Evolutionary conservation across 2,329 filamentous ascomycete genomes (phyloP), one percentile per base, ranked within the genome.

Genomic region (Dissoconium aciculare): DNA sequence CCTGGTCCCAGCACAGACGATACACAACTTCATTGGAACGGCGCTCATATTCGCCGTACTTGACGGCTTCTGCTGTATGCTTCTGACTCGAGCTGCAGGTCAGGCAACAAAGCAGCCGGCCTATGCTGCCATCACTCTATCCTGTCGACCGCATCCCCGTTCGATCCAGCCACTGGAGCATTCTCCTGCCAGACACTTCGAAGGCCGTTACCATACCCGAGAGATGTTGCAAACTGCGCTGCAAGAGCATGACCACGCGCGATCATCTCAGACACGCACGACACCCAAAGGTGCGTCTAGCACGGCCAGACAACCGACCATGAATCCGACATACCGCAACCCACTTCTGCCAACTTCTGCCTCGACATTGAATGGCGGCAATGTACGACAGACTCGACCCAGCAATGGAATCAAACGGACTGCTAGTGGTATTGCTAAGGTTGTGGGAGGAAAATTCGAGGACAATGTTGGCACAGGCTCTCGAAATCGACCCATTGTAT

Each of bases 361-460:
- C 4, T 46, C 45, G 3, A 35, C 40, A 11, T 16, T 49, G 24
- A 52, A 52, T 37, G 41, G 38, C 8, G 34, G 35, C 6, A n/a
- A 23, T 8, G n/a, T 8, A n/a, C 19, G n/a, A 8, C 8, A 8
- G n/a, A 8, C 8, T 8, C 19, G 8, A n/a, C 8, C 8, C 8
- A n/a, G 19, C 8, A 23, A 8, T 23, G 58, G 58, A 0, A 46
- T 59, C 24, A 66, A 66, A 49, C 48, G 62, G 28, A 61, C 54
- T 5, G 54, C 58, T 12, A 62, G 53, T 42, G 63, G 63, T 11
- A 42, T 65, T 15, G 57, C 55, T 11, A 66, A 66, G 45, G 52
- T 51, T 15, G 41, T 61, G 38, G 49, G 58, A 19, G 55, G 56
- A 13, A 31, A 47, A 5, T 59, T 58, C 33, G 53, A 57, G 5